A percentile compares a stretch with the other conserved stretches of the same genome.
Conservation (phyloP, 768 basidiomycete genomes). For the Psilocybe cubensis region DNA sequence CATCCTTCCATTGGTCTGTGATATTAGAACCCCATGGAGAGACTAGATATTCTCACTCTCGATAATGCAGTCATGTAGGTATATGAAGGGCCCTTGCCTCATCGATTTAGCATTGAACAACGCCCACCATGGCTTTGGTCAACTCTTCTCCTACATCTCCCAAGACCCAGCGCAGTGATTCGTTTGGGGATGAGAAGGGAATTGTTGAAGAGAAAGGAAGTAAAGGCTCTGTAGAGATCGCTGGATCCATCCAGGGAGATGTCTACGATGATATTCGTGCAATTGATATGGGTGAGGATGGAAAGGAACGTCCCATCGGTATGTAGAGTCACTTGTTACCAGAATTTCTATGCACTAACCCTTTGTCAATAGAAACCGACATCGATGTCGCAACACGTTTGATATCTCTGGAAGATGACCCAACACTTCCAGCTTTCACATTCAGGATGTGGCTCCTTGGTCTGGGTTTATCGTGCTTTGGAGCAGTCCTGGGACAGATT, state of each 20-base stretch:
- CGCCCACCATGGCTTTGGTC: not conserved
- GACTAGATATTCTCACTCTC: not conserved
- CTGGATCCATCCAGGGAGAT: conserved; percentile 23
- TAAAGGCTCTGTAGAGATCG: conserved; percentile 10
- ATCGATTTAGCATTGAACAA: not conserved
- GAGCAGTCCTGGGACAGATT: conserved; percentile 52
- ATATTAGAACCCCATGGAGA: not conserved
- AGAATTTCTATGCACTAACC: too few relatives aligned
- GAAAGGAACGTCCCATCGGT: conserved; percentile 56
- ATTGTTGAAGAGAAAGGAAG: conserved; percentile 7
- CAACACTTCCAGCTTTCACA: conserved; percentile 50
- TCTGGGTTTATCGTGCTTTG: conserved; percentile 58
- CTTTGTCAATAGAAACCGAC: conserved; percentile 44
- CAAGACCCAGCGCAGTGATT: conserved; percentile 10
- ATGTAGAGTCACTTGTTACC: too few relatives aligned
- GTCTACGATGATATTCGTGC: conserved; percentile 34
- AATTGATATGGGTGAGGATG: conserved; percentile 49
- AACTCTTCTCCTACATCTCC: conserved; percentile 4
- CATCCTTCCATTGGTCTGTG: not conserved
- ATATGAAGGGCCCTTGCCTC: not conserved
- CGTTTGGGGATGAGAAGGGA: conserved; percentile 30
- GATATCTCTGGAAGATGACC: conserved; percentile 57
- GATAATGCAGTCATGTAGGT: not conserved
- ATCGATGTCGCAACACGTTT: conserved; percentile 50
- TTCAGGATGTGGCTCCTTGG: conserved; percentile 62